Evolutionary conservation across 805 yeast species (phyloP).

Genomic region (Priceomyces fermenticarens): DNA sequence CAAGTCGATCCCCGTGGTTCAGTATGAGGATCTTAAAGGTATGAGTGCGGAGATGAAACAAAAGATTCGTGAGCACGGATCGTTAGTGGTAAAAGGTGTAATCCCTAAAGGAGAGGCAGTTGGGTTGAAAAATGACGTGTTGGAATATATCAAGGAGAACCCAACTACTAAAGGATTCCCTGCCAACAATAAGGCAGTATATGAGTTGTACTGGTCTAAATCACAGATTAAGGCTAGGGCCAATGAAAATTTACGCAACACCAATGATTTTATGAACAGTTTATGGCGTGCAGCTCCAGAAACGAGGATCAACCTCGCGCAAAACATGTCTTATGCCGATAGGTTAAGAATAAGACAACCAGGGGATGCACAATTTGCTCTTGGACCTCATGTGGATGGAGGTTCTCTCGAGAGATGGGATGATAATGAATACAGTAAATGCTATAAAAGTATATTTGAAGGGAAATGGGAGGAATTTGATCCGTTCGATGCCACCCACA

Average conservation of each 20-base stretch:
- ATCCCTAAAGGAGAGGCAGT: constrained; percentile 21
- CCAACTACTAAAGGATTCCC: constrained; percentile 27
- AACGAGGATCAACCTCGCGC: constrained; percentile 23
- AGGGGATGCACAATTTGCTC: constrained; percentile 25
- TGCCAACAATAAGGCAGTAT: constrained; percentile 20
- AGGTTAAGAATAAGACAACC: constrained; percentile 39
- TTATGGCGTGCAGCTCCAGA: constrained; percentile 28
- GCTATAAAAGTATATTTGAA: constrained; percentile 33
- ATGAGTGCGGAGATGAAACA: background rate
- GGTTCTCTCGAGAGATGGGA: constrained; percentile 47
- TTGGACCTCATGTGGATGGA: constrained; percentile 42
- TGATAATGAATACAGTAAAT: constrained; percentile 33
- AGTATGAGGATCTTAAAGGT: constrained; percentile 14
- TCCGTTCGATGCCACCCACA: constrained; percentile 31
- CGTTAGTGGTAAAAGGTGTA: constrained; percentile 28
- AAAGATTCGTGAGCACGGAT: constrained; percentile 16
- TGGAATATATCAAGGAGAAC: constrained; percentile 21
- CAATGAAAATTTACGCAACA: constrained; percentile 29
- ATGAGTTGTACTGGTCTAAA: constrained; percentile 37
- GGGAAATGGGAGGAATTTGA: constrained; percentile 44
- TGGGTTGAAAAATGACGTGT: constrained; percentile 17
- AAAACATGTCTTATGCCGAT: constrained; percentile 41
- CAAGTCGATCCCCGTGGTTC: constrained; percentile 18
- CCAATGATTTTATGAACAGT: constrained; percentile 21
- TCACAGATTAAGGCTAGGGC: constrained; percentile 38